Conservation (phyloP, 1,284 basidiomycete species). For the Gymnopus androsaceus region DNA sequence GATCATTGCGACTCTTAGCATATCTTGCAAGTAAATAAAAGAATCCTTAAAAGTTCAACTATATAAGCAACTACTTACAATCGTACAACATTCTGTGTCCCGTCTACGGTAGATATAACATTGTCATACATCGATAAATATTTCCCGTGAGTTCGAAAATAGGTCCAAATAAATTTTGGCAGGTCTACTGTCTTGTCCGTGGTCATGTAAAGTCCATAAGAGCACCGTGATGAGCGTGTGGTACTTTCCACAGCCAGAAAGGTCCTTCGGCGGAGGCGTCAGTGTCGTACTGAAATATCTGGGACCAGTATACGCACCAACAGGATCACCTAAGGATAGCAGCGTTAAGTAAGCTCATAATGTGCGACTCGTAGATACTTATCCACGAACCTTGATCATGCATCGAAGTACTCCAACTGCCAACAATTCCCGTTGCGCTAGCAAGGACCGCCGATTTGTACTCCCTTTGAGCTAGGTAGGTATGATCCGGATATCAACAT, state of each 20-base stretch:
- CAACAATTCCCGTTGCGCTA: slow-evolving; percentile 64
- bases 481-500: too few species aligned
- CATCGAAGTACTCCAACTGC: slow-evolving; percentile 62
- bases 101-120: too few species aligned
- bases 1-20: too few species aligned
- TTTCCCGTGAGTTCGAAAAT: too few species aligned
- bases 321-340: slow-evolving; percentile 52
- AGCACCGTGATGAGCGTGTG: slow-evolving; percentile 31
- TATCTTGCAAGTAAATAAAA: too few species aligned
- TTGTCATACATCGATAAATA: too few species aligned
- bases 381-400: slow-evolving; percentile 54
- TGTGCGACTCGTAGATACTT: not conserved
- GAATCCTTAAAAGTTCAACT: too few species aligned
- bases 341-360: slow-evolving; percentile 15
- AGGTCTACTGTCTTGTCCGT: too few species aligned
- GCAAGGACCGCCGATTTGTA: slow-evolving; percentile 63
- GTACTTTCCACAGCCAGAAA: slow-evolving; percentile 65
- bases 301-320: slow-evolving; percentile 41
- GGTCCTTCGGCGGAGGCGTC: slow-evolving; percentile 42
- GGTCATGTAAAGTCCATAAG: slow-evolving; percentile 39
- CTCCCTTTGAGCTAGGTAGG: slow-evolving; percentile 61
- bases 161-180: too few species aligned
- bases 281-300: not conserved
- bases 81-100: too few species aligned
- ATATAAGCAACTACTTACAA: too few species aligned